These are phyloP conservation scores for Eimeria maxima DNA, from an alignment of 169 alveolate genomes.

Conservation along the genomic window DNA sequence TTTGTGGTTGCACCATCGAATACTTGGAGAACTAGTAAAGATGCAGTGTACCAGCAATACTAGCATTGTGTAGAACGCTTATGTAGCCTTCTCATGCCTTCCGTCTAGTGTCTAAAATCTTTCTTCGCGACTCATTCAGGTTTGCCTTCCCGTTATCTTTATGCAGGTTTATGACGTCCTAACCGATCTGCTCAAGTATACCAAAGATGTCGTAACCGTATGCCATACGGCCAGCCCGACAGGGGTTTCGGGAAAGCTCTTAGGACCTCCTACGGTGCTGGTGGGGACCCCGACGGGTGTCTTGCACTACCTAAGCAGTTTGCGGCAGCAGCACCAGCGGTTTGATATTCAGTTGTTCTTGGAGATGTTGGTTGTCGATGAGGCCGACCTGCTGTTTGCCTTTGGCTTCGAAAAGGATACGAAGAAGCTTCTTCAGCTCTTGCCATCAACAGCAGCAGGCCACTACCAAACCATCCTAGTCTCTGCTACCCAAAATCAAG, in stretches of 20 bases:
- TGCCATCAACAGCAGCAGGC: conserved; percentile 76
- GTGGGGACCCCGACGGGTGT: conserved; percentile 83
- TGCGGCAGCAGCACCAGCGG: conserved; percentile 52
- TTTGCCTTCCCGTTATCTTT: neutral
- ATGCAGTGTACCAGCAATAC: too few species aligned
- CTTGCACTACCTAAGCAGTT: conserved; percentile 15
- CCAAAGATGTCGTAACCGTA: conserved; percentile 62
- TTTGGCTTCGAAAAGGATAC: conserved; percentile 84
- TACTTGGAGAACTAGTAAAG: too few species aligned
- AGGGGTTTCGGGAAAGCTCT: neutral
- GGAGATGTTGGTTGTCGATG: conserved; percentile 84
- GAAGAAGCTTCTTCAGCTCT: conserved; percentile 58
- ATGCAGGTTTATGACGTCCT: conserved; percentile 76
- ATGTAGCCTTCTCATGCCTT: neutral
- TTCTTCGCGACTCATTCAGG: neutral
- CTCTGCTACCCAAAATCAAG: conserved; percentile 85
- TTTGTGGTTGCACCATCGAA: too few species aligned
- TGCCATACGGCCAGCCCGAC: conserved; percentile 54
- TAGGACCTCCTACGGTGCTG: conserved; percentile 80
- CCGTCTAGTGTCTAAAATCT: neutral
- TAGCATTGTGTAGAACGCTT: too few species aligned
- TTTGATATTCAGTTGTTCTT: conserved; percentile 37
- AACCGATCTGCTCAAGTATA: conserved; percentile 36
- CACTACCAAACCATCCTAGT: conserved; percentile 81
- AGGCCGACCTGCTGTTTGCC: conserved; percentile 84